phyloP scores from a whole-genome alignment of 73 alveolate species.

The Stentor coeruleus region DNA sequence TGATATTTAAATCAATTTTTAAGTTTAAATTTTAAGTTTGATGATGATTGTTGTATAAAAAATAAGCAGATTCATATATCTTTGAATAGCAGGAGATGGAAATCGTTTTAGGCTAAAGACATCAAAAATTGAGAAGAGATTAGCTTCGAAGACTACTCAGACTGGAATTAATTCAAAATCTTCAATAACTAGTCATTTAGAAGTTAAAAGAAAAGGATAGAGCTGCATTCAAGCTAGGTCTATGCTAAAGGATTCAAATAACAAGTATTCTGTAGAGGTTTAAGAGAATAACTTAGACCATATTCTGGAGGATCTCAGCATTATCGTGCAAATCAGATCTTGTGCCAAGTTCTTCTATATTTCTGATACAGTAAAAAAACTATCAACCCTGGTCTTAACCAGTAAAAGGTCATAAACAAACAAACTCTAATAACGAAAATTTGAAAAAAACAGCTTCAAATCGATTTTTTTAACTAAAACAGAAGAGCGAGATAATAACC shows the following conservation, averaged over 20 bases:
- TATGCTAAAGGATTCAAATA: not conserved
- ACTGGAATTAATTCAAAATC: not conserved
- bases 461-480: not conserved
- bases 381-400: not conserved
- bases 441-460: not conserved
- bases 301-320: not conserved
- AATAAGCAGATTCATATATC: too few relatives aligned
- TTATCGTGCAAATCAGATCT: not conserved
- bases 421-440: not conserved
- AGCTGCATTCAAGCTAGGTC: too few relatives aligned
- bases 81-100: not conserved
- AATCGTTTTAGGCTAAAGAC: not conserved
- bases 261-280: not conserved
- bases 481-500: conserved; percentile 13
- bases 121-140: not conserved
- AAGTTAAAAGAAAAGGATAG: not conserved
- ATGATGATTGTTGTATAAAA: too few relatives aligned
- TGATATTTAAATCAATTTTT: too few relatives aligned
- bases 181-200: not conserved
- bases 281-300: too few relatives aligned
- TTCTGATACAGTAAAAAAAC: not conserved
- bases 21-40: too few relatives aligned
- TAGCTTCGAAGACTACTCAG: not conserved
- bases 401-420: not conserved
- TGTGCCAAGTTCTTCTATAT: not conserved